Percentiles rank a stretch among this genome's conserved stretches.
Evolutionary conservation across 306 rosid genomes (phyloP).

Genomic region (Vigna reflexopilosa): DNA sequence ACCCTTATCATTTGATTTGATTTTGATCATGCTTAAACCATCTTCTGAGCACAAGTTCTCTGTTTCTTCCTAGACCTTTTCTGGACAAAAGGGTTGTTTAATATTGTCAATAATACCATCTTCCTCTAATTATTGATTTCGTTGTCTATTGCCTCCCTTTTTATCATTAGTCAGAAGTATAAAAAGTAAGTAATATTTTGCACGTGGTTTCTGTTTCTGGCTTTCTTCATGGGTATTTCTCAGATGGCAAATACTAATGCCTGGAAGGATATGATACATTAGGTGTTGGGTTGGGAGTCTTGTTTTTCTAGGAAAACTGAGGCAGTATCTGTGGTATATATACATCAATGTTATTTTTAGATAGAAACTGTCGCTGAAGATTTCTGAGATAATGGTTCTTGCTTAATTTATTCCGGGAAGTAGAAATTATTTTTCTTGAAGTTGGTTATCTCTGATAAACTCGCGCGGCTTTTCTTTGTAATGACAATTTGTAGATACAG

Average conservation of each 20-base stretch:
- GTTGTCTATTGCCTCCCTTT: background rate
- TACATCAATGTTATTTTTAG: background rate
- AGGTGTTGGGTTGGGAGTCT: slow-evolving; percentile 13
- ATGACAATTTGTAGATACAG: background rate
- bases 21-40: slow-evolving; percentile 16
- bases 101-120: background rate
- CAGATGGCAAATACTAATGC: background rate
- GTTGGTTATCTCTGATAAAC: slow-evolving; percentile 12
- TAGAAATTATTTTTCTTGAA: background rate
- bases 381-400: background rate
- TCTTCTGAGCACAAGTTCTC: slow-evolving; percentile 6
- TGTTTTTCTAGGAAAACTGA: slow-evolving; percentile 6
- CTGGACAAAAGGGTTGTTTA: background rate
- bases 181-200: slow-evolving; percentile 9
- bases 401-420: background rate
- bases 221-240: slow-evolving; percentile 31
- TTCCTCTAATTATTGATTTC: background rate
- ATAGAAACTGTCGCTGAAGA: slow-evolving; percentile 27
- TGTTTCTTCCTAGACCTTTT: background rate
- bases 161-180: background rate
- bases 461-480: slow-evolving; percentile 16
- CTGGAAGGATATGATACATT: background rate
- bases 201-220: slow-evolving; percentile 30
- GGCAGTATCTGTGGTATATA: background rate
- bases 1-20: background rate